Evolutionary conservation across 345 rosid species (phyloP).

Genomic region (Hibiscus trionum): DNA sequence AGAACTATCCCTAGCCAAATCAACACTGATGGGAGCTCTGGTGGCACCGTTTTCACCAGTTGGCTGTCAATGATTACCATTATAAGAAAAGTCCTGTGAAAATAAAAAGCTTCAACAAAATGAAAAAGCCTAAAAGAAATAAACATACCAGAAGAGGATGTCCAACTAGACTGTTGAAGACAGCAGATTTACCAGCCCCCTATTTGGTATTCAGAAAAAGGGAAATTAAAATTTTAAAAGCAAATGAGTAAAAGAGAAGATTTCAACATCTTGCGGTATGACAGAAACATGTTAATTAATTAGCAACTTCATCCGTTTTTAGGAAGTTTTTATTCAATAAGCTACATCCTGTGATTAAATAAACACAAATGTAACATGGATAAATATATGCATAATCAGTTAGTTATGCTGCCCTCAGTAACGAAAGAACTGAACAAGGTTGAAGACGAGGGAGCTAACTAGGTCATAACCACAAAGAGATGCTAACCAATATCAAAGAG

Average conservation of each 20-base stretch:
- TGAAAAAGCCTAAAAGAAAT: constrained; percentile 2
- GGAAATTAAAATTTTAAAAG: background rate
- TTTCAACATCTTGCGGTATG: background rate
- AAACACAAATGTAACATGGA: background rate
- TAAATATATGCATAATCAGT: background rate
- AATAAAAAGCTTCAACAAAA: constrained; percentile 6
- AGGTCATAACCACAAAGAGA: background rate
- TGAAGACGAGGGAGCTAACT: no score
- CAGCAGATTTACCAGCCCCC: constrained; percentile 99
- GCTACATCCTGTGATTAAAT: background rate
- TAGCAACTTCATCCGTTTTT: background rate
- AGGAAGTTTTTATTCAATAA: background rate
- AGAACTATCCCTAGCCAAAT: constrained; percentile 62
- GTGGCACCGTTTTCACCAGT: constrained; percentile 99
- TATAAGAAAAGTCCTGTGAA: constrained; percentile 14
- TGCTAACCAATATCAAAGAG: background rate
- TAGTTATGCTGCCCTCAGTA: background rate
- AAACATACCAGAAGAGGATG: constrained; percentile 87
- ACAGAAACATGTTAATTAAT: background rate
- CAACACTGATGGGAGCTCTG: constrained; percentile 79
- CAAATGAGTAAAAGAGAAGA: constrained; percentile 1
- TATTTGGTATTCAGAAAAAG: constrained; percentile 23
- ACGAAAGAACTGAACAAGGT: background rate
- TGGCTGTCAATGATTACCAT: constrained; percentile 46
- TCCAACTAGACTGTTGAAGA: constrained; percentile 86